Base-by-base conservation (phyloP, 176 grass and related monocot species). In the Oropetium thomaeum region DNA sequence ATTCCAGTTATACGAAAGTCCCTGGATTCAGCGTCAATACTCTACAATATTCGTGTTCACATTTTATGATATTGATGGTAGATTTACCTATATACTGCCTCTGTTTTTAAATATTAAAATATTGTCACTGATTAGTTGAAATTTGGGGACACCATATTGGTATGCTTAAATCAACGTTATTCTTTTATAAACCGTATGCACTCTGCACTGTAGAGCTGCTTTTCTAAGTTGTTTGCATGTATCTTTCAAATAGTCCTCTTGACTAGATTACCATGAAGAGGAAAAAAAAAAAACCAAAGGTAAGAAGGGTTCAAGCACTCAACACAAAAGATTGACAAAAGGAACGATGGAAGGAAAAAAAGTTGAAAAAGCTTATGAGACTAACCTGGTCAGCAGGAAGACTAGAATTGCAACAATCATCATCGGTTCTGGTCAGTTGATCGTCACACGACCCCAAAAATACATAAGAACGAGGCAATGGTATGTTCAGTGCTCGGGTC, bases 401-500 rank as follows among this genome's bases (percentile, higher is more conserved):
- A 41, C 38, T 39, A 32, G 60, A 74, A 73, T 53, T 48, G 74
- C 43, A 29, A 79, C 51, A 38, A 66, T 67, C 19, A 34, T 42
- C 48, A 22, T 4, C 38, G 19, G 26, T 68, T 30, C 26, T 68
- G 13, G 17, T 68, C 48, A 58, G 76, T 63, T 89, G 62, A 7
- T 76, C 51, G 16, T 83, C 82, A n/a, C 71, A 12, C 17, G 75
- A 76, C 16, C 76, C 85, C 40, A 82, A 67, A 79, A 98, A 92
- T 45, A 98, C 81, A 39, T 81, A 93, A 55, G 86, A 93, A 87
- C 65, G 81, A 86, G 95, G 91, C 67, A 92, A 66, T 26, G 95
- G 91, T 40, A 98, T 83, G 67, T 94, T 98, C 58, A 98, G 84
- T 29, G 91, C 95, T 73, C 95, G 62, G 65, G 84, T 98, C 95